Percentiles rank a stretch among this genome's conserved stretches.
Evolutionary conservation across 768 basidiomycete genomes (phyloP).

Genomic region (Gloeostereum incarnatum): DNA sequence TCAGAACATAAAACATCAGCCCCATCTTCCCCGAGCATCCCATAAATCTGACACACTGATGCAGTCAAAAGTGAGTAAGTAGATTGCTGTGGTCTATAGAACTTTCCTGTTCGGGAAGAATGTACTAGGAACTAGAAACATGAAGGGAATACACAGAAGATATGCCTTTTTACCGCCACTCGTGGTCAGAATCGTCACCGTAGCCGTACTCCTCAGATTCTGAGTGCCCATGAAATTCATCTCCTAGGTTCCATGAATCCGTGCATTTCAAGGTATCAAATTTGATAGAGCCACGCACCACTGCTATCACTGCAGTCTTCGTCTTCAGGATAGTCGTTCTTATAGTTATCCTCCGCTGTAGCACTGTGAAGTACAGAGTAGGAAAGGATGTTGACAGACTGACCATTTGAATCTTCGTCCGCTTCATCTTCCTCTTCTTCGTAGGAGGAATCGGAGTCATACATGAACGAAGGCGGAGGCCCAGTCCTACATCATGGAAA

Average conservation of each 20-base stretch:
- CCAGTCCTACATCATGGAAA: slow-evolving; percentile 37
- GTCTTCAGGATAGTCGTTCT: slow-evolving; percentile 79
- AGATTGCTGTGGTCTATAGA: too few relatives aligned
- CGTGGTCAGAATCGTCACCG: slow-evolving; percentile 18
- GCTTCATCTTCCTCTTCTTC: slow-evolving; percentile 67
- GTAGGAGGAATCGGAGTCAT: slow-evolving; percentile 50
- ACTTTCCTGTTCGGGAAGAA: too few relatives aligned
- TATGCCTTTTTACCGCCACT: slow-evolving; percentile 23
- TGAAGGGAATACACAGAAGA: too few relatives aligned
- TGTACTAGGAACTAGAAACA: too few relatives aligned
- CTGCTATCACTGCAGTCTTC: slow-evolving; percentile 34
- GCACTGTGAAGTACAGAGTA: not conserved
- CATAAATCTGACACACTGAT: too few relatives aligned
- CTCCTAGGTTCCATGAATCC: slow-evolving; percentile 18
- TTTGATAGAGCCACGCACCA: slow-evolving; percentile 16
- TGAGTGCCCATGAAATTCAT: slow-evolving; percentile 48
- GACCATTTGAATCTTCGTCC: slow-evolving; percentile 82
- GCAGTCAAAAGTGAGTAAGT: too few relatives aligned
- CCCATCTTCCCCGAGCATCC: too few relatives aligned
- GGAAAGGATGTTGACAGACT: slow-evolving; percentile 6
- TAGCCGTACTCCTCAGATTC: slow-evolving; percentile 35
- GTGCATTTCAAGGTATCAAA: slow-evolving; percentile 4
- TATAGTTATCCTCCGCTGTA: slow-evolving; percentile 75
- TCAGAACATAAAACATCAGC: too few relatives aligned
- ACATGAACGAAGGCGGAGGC: slow-evolving; percentile 46